Conservation (phyloP, 495 filamentous ascomycete genomes). For the Penicillium herquei region DNA sequence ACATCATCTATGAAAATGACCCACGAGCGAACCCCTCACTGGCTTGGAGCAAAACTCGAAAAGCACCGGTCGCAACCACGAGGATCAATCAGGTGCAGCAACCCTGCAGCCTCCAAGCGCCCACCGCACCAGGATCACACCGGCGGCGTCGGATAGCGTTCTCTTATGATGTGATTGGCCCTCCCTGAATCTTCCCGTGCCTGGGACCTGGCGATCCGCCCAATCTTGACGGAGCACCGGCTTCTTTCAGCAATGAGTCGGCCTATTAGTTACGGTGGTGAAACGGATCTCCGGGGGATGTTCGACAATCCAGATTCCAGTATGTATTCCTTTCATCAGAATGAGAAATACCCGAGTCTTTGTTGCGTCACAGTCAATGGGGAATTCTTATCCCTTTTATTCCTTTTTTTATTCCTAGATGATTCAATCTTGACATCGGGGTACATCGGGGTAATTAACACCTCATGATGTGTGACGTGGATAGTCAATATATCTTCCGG, state of each 20-base stretch:
- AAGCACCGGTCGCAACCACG: constrained; percentile 1
- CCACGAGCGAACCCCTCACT: not conserved
- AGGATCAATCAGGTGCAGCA: constrained; percentile 7
- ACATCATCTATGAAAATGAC: not conserved
- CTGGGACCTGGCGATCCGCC: constrained; percentile 22
- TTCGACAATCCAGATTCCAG: not conserved
- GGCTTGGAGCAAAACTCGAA: not conserved
- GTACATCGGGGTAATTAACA: not conserved
- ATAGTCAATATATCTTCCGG: too few relatives aligned
- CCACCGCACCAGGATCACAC: constrained; percentile 18
- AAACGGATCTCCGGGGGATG: constrained; percentile 13
- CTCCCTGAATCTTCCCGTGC: constrained; percentile 2
- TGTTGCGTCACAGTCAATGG: not conserved
- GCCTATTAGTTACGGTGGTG: constrained; percentile 10
- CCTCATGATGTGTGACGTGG: not conserved
- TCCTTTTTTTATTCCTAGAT: too few relatives aligned
- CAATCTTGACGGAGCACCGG: constrained; percentile 14
- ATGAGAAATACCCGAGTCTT: not conserved
- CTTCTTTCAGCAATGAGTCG: constrained; percentile 14
- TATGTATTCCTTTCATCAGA: not conserved
- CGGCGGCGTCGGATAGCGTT: constrained; percentile 8
- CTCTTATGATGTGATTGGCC: constrained; percentile 13
- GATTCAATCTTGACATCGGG: too few relatives aligned
- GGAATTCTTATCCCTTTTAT: too few relatives aligned
- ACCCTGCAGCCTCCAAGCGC: constrained; percentile 17